A percentile compares a stretch with the other conserved stretches of the same genome.
phyloP scores from a whole-genome alignment of 768 basidiomycete genomes.

The Serendipita vermifera region DNA sequence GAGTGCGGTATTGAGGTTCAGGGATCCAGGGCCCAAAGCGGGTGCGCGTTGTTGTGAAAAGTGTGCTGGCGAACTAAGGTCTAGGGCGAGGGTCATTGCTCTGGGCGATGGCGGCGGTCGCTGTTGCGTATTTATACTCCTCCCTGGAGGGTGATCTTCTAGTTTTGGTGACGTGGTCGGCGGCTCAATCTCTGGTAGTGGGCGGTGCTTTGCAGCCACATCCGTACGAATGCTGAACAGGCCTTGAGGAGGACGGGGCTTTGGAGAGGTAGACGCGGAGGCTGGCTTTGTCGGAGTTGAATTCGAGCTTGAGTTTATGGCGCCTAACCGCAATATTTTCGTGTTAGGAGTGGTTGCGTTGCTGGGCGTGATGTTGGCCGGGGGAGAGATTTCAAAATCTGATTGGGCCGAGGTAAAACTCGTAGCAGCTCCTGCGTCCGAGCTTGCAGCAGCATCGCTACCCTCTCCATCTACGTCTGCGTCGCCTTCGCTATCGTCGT shows the following conservation, averaged over 20 bases:
- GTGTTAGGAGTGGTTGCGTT: background rate
- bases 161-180: slow-evolving; percentile 9
- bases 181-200: slow-evolving; percentile 10
- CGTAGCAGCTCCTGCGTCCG: slow-evolving; percentile 2
- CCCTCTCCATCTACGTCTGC: slow-evolving; percentile 10
- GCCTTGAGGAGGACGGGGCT: slow-evolving; percentile 5
- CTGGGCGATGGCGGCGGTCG: slow-evolving; percentile 13
- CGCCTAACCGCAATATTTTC: no score
- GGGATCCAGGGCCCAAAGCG: no score
- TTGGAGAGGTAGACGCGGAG: background rate
- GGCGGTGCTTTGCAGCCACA: slow-evolving; percentile 2
- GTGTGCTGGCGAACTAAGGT: background rate
- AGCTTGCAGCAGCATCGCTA: slow-evolving; percentile 8
- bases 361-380: background rate
- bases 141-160: background rate
- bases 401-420: slow-evolving; percentile 7
- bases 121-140: background rate
- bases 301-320: no score
- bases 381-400: background rate
- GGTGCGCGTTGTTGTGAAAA: slow-evolving; percentile 10
- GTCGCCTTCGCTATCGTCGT: slow-evolving; percentile 20
- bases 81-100: slow-evolving; percentile 12
- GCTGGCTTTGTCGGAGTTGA: background rate
- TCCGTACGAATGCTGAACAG: slow-evolving; percentile 1
- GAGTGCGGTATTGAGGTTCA: no score